phyloP scores from a whole-genome alignment of 139 green algal species.

The Micromonas commoda region DNA sequence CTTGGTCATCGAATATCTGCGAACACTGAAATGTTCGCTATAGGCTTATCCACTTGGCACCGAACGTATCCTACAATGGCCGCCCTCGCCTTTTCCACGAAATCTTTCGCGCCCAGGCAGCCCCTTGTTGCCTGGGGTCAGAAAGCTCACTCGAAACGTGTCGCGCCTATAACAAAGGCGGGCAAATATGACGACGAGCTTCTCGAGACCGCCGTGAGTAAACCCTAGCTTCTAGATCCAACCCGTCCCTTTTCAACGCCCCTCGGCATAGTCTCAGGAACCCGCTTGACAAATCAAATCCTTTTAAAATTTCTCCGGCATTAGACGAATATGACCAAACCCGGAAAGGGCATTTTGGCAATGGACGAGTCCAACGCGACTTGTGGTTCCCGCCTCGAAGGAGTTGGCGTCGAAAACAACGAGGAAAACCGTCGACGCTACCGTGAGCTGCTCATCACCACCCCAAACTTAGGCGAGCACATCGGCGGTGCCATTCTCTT shows the following conservation, averaged over 20 bases:
- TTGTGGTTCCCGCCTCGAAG: conserved; percentile 89
- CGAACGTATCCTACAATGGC: no score
- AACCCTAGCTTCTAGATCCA: background rate
- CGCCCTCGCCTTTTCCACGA: no score
- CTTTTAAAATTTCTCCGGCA: conserved; percentile 3
- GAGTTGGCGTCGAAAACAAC: conserved; percentile 97
- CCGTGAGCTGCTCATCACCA: conserved; percentile 88
- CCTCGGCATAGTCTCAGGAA: no score
- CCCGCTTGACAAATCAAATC: no score
- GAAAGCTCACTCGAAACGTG: no score
- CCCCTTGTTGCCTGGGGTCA: no score
- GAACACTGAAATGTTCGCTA: no score
- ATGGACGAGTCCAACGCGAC: conserved; percentile 99
- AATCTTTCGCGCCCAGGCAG: no score
- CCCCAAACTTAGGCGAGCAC: conserved; percentile 88
- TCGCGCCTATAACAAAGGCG: no score
- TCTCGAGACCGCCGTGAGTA: conserved; percentile 63
- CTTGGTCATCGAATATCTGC: no score
- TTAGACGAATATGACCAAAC: conserved; percentile 71
- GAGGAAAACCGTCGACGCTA: conserved; percentile 95
- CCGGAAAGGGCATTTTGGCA: conserved; percentile 87
- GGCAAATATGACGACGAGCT: conserved; percentile 85
- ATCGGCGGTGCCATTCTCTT: conserved; percentile 92
- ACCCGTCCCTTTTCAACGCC: no score
- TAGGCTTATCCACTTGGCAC: no score